A percentile compares a stretch with the other conserved stretches of the same genome.
These are phyloP conservation scores for Poa pratensis DNA, from an alignment of 176 grass and related monocot genomes.

Conservation along the genomic window DNA sequence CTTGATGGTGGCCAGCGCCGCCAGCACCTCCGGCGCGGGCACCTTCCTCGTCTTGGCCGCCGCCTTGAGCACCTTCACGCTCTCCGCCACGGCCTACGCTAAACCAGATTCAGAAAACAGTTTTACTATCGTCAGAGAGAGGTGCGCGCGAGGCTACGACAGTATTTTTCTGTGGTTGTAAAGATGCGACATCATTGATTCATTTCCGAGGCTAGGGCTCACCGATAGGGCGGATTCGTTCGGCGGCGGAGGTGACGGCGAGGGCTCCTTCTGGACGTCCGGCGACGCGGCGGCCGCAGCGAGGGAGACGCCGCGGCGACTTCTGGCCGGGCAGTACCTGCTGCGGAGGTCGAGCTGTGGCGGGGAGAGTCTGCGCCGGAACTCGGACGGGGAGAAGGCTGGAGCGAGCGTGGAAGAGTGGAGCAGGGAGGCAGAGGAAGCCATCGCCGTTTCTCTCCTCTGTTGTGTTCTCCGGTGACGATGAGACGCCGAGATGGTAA, in stretches of 20 bases:
- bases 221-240: constrained; percentile 21
- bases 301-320: constrained; percentile 26
- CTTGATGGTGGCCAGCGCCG: constrained; percentile 73
- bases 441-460: constrained; percentile 10
- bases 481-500: neutral
- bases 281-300: constrained; percentile 45
- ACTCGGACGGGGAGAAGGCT: neutral
- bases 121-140: neutral
- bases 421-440: constrained; percentile 33
- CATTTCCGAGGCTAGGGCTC: neutral
- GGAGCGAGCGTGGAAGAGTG: constrained; percentile 27
- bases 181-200: neutral
- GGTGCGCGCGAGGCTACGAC: too few species aligned
- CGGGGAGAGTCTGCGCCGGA: neutral
- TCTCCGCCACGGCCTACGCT: constrained; percentile 62
- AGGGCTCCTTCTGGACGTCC: constrained; percentile 38
- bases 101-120: constrained; percentile 21
- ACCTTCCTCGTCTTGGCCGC: constrained; percentile 83
- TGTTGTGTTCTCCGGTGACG: neutral
- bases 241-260: neutral
- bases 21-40: constrained; percentile 60
- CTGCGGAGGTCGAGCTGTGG: constrained; percentile 9
- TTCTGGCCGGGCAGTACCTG: neutral
- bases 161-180: too few species aligned
- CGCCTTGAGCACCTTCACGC: constrained; percentile 80